Percentiles rank a stretch among this genome's conserved stretches.
These are phyloP conservation scores for Wallacemonas collosoma DNA, from an alignment of 208 protist species.

Conservation along the genomic window DNA sequence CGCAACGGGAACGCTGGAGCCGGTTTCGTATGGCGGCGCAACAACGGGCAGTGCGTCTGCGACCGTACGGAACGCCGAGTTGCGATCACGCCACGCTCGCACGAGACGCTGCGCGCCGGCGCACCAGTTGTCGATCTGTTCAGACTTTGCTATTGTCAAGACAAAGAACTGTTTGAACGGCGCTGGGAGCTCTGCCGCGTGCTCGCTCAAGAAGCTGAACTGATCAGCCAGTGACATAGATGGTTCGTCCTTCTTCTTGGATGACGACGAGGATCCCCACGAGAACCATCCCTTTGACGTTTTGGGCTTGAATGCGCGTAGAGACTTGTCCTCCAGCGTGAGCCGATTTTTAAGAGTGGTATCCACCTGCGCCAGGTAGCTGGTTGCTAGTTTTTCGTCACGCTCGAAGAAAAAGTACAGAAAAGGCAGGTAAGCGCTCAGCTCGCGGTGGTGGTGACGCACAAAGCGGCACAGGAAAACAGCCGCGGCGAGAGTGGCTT, in stretches of 20 bases:
- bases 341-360: slow-evolving; percentile 27
- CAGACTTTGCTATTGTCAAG: slow-evolving; percentile 18
- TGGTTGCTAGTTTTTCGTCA: slow-evolving; percentile 23
- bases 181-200: slow-evolving; percentile 22
- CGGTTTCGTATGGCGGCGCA: slow-evolving; percentile 6
- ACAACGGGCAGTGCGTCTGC: slow-evolving; percentile 17
- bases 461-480: slow-evolving; percentile 29
- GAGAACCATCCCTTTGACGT: slow-evolving; percentile 42
- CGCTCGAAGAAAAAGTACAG: slow-evolving; percentile 50
- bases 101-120: slow-evolving; percentile 8
- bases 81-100: slow-evolving; percentile 19
- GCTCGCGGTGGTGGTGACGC: slow-evolving; percentile 16
- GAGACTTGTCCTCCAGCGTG: slow-evolving; percentile 20
- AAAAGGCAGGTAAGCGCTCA: slow-evolving; percentile 38
- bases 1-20: neutral
- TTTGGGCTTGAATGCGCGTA: slow-evolving; percentile 30
- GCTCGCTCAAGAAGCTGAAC: slow-evolving; percentile 23
- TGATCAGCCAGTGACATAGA: slow-evolving; percentile 19
- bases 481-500: slow-evolving; percentile 19
- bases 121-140: slow-evolving; percentile 6
- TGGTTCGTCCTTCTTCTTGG: slow-evolving; percentile 5
- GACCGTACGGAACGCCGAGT: slow-evolving; percentile 19
- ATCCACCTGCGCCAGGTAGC: slow-evolving; percentile 35
- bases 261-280: slow-evolving; percentile 16
- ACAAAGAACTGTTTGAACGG: slow-evolving; percentile 22